These are phyloP conservation scores for Cupressus sempervirens DNA, from an alignment of 75 land plant genomes.

Conservation along the genomic window DNA sequence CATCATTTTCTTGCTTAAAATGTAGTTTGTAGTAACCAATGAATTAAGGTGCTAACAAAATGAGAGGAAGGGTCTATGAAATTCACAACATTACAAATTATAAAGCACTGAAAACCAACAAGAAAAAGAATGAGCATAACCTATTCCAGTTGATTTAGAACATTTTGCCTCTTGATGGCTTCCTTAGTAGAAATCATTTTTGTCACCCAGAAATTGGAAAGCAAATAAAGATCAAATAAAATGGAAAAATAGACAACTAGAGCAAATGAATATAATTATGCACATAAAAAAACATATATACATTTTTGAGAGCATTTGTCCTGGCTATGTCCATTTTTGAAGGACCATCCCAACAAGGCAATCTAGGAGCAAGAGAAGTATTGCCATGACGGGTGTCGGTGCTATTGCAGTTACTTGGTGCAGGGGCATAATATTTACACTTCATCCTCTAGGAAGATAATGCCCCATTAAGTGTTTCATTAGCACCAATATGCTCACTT, in stretches of 20 bases:
- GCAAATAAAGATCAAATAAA: neutral
- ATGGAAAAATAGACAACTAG: neutral
- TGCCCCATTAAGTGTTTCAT: neutral
- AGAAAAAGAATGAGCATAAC: slow-evolving; percentile 13
- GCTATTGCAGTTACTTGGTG: neutral
- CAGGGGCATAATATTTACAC: neutral
- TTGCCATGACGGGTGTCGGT: neutral
- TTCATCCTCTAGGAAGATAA: neutral
- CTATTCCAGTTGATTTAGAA: slow-evolving; percentile 23
- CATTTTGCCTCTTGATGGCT: too few species aligned
- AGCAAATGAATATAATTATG: neutral
- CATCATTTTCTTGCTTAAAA: too few species aligned
- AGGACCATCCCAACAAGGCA: neutral
- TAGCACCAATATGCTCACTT: neutral
- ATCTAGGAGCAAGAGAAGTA: neutral
- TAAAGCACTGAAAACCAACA: too few species aligned
- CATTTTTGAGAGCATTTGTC: neutral
- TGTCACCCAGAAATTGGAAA: slow-evolving; percentile 12
- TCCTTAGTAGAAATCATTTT: too few species aligned
- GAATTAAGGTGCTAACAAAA: too few species aligned
- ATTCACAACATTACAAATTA: too few species aligned
- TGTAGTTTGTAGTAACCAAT: too few species aligned
- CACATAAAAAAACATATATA: neutral
- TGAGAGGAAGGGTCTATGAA: too few species aligned
- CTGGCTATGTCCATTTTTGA: neutral